Conservation (phyloP, 2,329 filamentous ascomycete genomes). For the Neofusicoccum sp. region DNA sequence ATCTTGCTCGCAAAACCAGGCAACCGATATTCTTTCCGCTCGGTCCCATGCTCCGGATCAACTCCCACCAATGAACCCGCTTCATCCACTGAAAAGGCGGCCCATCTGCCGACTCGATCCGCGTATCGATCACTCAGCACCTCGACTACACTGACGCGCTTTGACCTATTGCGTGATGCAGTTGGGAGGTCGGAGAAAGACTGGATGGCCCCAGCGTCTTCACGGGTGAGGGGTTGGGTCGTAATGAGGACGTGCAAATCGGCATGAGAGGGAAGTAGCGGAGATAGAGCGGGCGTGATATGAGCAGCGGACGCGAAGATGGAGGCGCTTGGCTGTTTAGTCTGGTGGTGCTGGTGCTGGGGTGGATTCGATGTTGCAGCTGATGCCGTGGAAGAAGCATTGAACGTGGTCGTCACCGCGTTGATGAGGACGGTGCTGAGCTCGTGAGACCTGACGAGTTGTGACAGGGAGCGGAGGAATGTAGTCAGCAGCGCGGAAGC, state of each 20-base stretch:
- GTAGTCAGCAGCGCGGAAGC: constrained; percentile 42
- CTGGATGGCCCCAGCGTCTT: constrained; percentile 36
- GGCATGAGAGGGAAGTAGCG: constrained; percentile 34
- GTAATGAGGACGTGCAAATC: constrained; percentile 45
- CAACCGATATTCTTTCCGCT: not conserved
- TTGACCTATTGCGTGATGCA: constrained; percentile 16
- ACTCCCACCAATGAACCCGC: not conserved
- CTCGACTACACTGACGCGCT: constrained; percentile 41
- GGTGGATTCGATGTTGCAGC: not conserved
- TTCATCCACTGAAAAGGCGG: not conserved
- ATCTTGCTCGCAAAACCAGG: constrained; percentile 3
- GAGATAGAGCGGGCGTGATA: constrained; percentile 37
- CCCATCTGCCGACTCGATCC: constrained; percentile 41
- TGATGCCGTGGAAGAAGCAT: not conserved
- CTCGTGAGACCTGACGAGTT: constrained; percentile 37
- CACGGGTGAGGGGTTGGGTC: constrained; percentile 32
- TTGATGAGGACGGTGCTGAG: constrained; percentile 44
- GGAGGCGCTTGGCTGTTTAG: constrained; percentile 28
- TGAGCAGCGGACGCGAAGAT: constrained; percentile 39
- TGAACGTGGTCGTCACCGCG: constrained; percentile 24
- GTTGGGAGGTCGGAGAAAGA: not conserved
- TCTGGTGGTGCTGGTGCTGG: not conserved
- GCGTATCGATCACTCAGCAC: constrained; percentile 43
- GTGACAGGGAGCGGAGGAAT: constrained; percentile 42
- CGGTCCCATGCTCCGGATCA: not conserved